Evolutionary conservation across 2,329 filamentous ascomycete species (phyloP).

Genomic region (Lasiodiplodia theobromae): DNA sequence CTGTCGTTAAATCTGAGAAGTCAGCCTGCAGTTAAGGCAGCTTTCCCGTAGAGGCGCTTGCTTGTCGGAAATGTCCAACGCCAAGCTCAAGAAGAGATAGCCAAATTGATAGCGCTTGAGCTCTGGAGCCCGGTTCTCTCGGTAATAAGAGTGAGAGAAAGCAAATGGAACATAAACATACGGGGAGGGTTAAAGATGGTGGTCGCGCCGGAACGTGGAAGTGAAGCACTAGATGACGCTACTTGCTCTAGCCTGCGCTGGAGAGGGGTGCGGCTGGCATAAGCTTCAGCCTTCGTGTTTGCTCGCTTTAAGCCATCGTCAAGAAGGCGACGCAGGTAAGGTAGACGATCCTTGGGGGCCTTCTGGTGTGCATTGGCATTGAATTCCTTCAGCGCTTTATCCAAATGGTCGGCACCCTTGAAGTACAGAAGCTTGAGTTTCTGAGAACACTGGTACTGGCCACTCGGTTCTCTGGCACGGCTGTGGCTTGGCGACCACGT

Average conservation of each 20-base stretch:
- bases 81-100: no score
- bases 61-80: neutral
- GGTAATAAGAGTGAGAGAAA: neutral
- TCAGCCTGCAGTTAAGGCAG: neutral
- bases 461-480: slow-evolving; percentile 5
- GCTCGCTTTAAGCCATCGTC: slow-evolving; percentile 17
- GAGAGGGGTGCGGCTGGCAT: neutral
- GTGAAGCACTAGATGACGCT: neutral
- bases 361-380: slow-evolving; percentile 26
- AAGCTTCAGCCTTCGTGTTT: neutral
- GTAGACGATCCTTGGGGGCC: slow-evolving; percentile 26
- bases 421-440: slow-evolving; percentile 37
- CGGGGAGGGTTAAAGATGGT: slow-evolving; percentile 3
- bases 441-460: slow-evolving; percentile 33
- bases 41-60: no score
- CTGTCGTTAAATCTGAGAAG: neutral
- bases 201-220: neutral
- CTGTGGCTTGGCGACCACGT: slow-evolving; percentile 37
- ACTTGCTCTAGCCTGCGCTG: neutral
- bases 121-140: no score
- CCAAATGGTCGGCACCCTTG: slow-evolving; percentile 29
- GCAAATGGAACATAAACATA: neutral
- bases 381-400: slow-evolving; percentile 36
- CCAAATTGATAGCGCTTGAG: no score
- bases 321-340: slow-evolving; percentile 33